phyloP scores from a whole-genome alignment of 768 basidiomycete genomes.

The Fibroporia radiculosa region DNA sequence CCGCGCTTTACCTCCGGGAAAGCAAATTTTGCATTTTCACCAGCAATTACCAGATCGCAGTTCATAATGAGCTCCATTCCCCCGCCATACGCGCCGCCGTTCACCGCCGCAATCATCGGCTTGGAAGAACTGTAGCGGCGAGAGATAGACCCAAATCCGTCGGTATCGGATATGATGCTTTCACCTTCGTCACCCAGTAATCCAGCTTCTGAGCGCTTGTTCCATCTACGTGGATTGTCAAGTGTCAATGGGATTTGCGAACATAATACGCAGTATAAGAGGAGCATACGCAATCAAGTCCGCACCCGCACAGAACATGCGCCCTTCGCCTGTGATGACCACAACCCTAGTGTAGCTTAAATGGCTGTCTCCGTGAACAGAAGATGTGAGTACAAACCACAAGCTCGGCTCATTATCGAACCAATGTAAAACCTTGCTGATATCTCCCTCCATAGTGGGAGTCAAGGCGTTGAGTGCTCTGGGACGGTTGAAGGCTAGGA shows the following conservation, averaged over 20 bases:
- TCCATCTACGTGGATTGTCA: slow-evolving; percentile 62
- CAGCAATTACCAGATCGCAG: slow-evolving; percentile 70
- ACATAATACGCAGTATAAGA: too few relatives aligned
- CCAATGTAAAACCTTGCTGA: slow-evolving; percentile 53
- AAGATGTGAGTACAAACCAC: slow-evolving; percentile 53
- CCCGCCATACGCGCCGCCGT: slow-evolving; percentile 46
- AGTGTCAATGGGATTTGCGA: too few relatives aligned
- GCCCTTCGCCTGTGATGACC: slow-evolving; percentile 67
- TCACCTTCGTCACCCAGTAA: slow-evolving; percentile 35
- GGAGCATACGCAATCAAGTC: slow-evolving; percentile 65
- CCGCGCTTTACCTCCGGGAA: slow-evolving; percentile 76
- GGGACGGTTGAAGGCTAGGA: slow-evolving; percentile 62
- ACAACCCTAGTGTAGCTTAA: slow-evolving; percentile 44
- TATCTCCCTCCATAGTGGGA: slow-evolving; percentile 44
- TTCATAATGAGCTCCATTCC: slow-evolving; percentile 44
- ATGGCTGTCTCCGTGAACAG: not conserved
- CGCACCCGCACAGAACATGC: slow-evolving; percentile 72
- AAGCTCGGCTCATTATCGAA: slow-evolving; percentile 63
- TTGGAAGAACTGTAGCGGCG: slow-evolving; percentile 54
- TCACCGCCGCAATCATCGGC: slow-evolving; percentile 75
- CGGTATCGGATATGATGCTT: slow-evolving; percentile 26
- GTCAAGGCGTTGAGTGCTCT: slow-evolving; percentile 69
- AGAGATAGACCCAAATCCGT: slow-evolving; percentile 72
- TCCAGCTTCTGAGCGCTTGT: slow-evolving; percentile 39
- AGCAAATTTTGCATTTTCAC: slow-evolving; percentile 58